These are phyloP conservation scores for Cryptococcus maquisensis DNA, from an alignment of 1,284 basidiomycete species.

Conservation along the genomic window DNA sequence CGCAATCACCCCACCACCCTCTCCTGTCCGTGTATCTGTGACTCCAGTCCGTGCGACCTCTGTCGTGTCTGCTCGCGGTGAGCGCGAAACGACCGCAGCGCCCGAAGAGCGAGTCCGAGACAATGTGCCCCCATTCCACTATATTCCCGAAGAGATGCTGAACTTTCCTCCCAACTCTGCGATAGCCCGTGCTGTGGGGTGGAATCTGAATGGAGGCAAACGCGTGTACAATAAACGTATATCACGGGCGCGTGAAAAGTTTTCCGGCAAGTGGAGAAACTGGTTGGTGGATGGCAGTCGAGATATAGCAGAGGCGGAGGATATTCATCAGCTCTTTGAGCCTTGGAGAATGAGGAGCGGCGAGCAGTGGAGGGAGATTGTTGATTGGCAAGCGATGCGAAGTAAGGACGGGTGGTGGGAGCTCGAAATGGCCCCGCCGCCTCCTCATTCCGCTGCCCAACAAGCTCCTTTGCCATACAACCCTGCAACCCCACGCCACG, in stretches of 20 bases:
- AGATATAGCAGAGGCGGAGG: constrained; percentile 46
- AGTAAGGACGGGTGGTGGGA: constrained; percentile 38
- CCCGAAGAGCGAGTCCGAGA: constrained; percentile 7
- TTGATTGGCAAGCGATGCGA: constrained; percentile 38
- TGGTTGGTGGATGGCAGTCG: constrained; percentile 40
- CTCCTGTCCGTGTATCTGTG: constrained; percentile 19
- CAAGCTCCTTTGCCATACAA: constrained; percentile 20
- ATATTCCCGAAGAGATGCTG: constrained; percentile 46
- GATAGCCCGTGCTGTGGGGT: constrained; percentile 38
- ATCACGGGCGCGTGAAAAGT: constrained; percentile 42
- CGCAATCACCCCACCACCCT: constrained; percentile 42
- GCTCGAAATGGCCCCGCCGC: constrained; percentile 16
- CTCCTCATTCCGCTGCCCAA: constrained; percentile 10
- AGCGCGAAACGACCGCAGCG: constrained; percentile 15
- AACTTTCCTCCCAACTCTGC: constrained; percentile 40
- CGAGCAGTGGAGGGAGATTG: constrained; percentile 9
- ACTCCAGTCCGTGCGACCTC: constrained; percentile 21
- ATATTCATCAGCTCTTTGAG: constrained; percentile 30
- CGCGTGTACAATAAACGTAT: constrained; percentile 39
- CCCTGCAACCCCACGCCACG: constrained; percentile 13
- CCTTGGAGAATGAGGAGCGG: constrained; percentile 6
- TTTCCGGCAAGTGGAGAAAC: constrained; percentile 45
- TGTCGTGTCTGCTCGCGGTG: constrained; percentile 14
- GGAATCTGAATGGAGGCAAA: constrained; percentile 45
- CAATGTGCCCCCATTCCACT: constrained; percentile 17